phyloP scores from a whole-genome alignment of 2,329 filamentous ascomycete species.

The Fusarium bactridioides region DNA sequence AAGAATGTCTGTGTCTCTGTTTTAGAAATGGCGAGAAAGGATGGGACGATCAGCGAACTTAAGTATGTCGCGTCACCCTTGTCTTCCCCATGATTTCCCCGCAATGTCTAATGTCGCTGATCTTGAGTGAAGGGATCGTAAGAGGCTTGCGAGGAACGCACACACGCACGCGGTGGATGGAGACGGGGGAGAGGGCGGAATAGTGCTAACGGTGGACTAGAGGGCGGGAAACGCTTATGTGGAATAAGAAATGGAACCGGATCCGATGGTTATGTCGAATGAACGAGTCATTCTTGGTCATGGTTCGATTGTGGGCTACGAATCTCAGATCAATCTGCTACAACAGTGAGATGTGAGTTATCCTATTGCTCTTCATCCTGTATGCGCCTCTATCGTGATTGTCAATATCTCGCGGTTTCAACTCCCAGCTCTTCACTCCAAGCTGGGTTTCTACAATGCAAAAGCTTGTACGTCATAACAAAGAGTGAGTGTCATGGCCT shows the following conservation, averaged over 20 bases:
- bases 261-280: conserved; percentile 19
- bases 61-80: conserved; percentile 22
- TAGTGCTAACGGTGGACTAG: neutral
- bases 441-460: no score
- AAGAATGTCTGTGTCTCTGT: neutral
- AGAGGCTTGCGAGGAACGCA: conserved; percentile 23
- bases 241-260: conserved; percentile 21
- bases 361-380: neutral
- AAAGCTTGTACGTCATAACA: neutral
- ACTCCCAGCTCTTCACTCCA: neutral
- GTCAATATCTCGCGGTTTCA: no score
- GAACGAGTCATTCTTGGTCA: neutral
- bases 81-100: conserved; percentile 29
- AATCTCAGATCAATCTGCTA: neutral
- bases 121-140: conserved; percentile 14
- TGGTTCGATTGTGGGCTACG: neutral
- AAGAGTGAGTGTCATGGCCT: neutral
- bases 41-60: conserved; percentile 28
- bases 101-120: conserved; percentile 9
- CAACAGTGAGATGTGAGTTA: neutral
- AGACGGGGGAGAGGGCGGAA: conserved; percentile 10
- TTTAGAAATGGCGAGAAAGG: neutral
- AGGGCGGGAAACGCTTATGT: conserved; percentile 20
- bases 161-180: conserved; percentile 12
- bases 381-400: rapidly evolving